Conservation (phyloP, 345 rosid species). For the Rhodamnia rubescens region DNA sequence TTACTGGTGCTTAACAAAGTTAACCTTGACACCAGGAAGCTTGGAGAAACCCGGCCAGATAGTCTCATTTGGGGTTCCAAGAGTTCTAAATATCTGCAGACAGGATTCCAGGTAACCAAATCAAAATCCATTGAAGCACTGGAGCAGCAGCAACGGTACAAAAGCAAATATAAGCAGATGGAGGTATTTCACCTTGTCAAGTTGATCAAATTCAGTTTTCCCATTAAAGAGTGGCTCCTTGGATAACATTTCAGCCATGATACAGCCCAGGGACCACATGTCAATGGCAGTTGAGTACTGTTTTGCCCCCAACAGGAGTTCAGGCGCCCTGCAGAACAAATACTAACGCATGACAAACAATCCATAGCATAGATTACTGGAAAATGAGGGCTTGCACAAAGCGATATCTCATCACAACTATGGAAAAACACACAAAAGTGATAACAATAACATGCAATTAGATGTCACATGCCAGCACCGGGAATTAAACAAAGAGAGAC, state of each 20-base stretch:
- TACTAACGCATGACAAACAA: background rate
- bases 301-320: conserved; percentile 87
- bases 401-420: background rate
- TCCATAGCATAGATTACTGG: background rate
- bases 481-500: background rate
- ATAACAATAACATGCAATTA: background rate
- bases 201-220: conserved; percentile 92
- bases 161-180: background rate
- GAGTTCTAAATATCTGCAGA: conserved; percentile 71
- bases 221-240: conserved; percentile 92
- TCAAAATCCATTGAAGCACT: background rate
- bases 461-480: background rate
- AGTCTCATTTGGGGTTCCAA: conserved; percentile 92
- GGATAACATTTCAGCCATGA: conserved; percentile 88
- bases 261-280: conserved; percentile 99
- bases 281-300: conserved; percentile 98
- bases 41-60: conserved; percentile 97
- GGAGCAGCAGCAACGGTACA: background rate
- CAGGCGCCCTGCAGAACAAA: conserved; percentile 71
- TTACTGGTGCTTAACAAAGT: conserved; percentile 97
- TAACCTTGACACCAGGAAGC: conserved; percentile 94
- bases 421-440: background rate
- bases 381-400: background rate
- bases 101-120: background rate
- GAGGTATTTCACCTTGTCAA: conserved; percentile 63